Conservation (phyloP, 805 yeast genomes). For the Cyberlindnera mississippiensis region DNA sequence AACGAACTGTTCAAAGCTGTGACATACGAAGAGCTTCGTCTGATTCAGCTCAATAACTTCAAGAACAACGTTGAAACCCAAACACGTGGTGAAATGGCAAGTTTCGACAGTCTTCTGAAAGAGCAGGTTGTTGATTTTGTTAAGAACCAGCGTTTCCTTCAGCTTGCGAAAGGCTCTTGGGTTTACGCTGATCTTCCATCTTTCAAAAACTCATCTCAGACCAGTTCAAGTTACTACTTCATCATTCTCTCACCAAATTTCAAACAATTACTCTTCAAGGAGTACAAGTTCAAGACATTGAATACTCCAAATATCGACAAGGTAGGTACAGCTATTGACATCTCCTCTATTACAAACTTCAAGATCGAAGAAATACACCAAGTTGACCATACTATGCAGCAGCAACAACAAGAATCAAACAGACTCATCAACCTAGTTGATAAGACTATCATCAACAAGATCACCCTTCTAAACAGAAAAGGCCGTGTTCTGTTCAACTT, state of each 20-base stretch:
- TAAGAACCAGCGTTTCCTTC: slow-evolving; percentile 68
- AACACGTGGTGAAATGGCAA: slow-evolving; percentile 45
- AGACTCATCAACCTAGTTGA: slow-evolving; percentile 54
- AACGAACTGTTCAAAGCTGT: slow-evolving; percentile 38
- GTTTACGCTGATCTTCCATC: slow-evolving; percentile 60
- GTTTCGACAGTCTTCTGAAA: slow-evolving; percentile 47
- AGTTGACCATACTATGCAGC: slow-evolving; percentile 40
- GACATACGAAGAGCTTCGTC: slow-evolving; percentile 48
- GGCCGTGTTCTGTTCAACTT: slow-evolving; percentile 48
- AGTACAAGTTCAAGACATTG: slow-evolving; percentile 44
- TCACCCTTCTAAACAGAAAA: slow-evolving; percentile 43
- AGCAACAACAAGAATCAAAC: slow-evolving; percentile 30
- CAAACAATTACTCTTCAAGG: slow-evolving; percentile 55
- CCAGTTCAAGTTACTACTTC: slow-evolving; percentile 43
- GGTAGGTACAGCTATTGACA: slow-evolving; percentile 48
- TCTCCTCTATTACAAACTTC: slow-evolving; percentile 48
- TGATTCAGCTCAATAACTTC: slow-evolving; percentile 45
- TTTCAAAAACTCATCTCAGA: slow-evolving; percentile 19
- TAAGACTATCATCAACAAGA: slow-evolving; percentile 53
- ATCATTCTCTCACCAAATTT: slow-evolving; percentile 66
- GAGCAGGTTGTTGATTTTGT: slow-evolving; percentile 67
- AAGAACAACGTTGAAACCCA: slow-evolving; percentile 33
- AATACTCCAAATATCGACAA: slow-evolving; percentile 56
- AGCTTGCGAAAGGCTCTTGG: slow-evolving; percentile 77
- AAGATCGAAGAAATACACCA: slow-evolving; percentile 46